Conservation (phyloP, 2,329 filamentous ascomycete genomes). For the Aspergillus spinulosporus region DNA sequence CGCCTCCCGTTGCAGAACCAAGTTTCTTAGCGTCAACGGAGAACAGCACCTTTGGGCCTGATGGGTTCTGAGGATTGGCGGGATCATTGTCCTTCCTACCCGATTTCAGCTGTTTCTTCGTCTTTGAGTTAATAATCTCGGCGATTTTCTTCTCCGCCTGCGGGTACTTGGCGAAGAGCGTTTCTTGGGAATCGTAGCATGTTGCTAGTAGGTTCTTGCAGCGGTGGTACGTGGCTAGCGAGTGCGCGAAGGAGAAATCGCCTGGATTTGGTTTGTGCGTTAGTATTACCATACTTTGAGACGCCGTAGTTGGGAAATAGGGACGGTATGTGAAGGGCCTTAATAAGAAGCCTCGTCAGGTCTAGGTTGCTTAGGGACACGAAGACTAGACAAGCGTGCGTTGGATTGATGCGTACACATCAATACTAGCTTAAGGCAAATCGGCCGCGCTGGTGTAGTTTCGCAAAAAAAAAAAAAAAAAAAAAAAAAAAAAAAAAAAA, state of each 20-base stretch:
- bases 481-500: too few relatives aligned
- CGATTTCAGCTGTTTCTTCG: conserved; percentile 9
- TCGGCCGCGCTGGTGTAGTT: too few relatives aligned
- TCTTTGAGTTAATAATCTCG: conserved; percentile 32
- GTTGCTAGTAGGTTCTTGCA: conserved; percentile 46
- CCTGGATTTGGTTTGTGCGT: conserved; percentile 28
- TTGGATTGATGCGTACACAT: too few relatives aligned
- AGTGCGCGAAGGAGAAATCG: conserved; percentile 51
- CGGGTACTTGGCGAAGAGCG: conserved; percentile 71
- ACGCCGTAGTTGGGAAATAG: too few relatives aligned
- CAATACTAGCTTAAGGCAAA: too few relatives aligned
- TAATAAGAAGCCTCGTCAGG: too few relatives aligned
- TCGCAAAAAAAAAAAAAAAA: too few relatives aligned
- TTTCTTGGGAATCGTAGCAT: conserved; percentile 46
- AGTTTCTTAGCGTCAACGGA: conserved; percentile 49
- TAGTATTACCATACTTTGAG: not conserved
- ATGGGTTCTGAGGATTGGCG: not conserved
- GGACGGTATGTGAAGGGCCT: too few relatives aligned
- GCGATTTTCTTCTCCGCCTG: conserved; percentile 63
- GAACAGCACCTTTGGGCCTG: conserved; percentile 38
- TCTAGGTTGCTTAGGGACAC: too few relatives aligned
- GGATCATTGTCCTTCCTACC: not conserved
- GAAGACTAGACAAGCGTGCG: too few relatives aligned
- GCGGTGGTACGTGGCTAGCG: conserved; percentile 43
- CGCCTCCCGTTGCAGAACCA: conserved; percentile 35